Percentiles rank a stretch among this genome's conserved stretches.
Evolutionary conservation across 345 rosid species (phyloP).

Genomic region (Draba incana): DNA sequence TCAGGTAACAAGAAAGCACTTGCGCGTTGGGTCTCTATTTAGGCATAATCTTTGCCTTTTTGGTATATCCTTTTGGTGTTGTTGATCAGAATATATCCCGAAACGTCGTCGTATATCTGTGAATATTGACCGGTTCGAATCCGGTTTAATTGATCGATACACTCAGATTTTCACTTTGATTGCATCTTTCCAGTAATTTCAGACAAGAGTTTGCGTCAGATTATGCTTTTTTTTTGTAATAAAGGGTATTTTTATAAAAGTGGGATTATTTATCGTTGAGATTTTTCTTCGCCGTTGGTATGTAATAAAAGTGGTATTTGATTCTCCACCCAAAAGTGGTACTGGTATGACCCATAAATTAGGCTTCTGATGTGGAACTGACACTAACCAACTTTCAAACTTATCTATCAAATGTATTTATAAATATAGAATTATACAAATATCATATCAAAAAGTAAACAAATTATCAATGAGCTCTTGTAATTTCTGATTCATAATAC

Average conservation of each 20-base stretch:
- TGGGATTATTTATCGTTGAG: conserved; percentile 26
- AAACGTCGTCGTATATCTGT: conserved; percentile 16
- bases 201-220: conserved; percentile 29
- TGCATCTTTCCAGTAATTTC: conserved; percentile 23
- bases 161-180: conserved; percentile 16
- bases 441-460: neutral
- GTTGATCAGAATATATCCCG: neutral
- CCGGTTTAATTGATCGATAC: too few relatives aligned
- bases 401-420: neutral
- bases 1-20: conserved; percentile 38
- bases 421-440: neutral
- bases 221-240: conserved; percentile 4
- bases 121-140: neutral
- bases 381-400: conserved; percentile 36
- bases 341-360: conserved; percentile 32
- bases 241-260: neutral
- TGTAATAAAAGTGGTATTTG: conserved; percentile 12
- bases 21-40: conserved; percentile 18
- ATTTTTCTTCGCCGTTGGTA: conserved; percentile 24
- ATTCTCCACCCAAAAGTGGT: conserved; percentile 23
- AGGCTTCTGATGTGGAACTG: conserved; percentile 44
- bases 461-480: too few relatives aligned
- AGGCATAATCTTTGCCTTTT: conserved; percentile 33
- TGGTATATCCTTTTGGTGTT: conserved; percentile 23
- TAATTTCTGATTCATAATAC: neutral